These are phyloP conservation scores for Cyclostephanos tholiformis DNA, from an alignment of 108 stramenopile species.

Conservation along the genomic window DNA sequence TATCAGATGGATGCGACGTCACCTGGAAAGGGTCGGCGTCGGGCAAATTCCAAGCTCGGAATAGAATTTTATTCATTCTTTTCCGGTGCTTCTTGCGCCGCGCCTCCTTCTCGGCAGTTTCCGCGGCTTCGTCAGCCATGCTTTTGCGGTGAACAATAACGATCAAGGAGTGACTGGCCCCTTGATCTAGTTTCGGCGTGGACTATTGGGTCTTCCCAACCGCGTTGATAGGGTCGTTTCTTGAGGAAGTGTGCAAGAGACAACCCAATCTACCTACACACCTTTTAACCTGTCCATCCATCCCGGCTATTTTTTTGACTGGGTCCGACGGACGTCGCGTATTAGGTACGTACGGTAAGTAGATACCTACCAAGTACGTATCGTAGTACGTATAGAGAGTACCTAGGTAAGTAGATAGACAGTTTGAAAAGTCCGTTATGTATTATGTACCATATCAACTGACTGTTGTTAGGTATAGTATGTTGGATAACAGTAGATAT, in stretches of 20 bases:
- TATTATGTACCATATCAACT: no score
- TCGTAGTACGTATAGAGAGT: no score
- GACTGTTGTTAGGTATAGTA: no score
- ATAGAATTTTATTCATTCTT: constrained; percentile 77
- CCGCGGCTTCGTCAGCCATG: constrained; percentile 20
- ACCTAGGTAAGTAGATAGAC: no score
- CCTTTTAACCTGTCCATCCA: no score
- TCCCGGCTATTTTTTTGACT: no score
- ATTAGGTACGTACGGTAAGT: no score
- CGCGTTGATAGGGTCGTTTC: not conserved
- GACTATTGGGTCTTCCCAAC: not conserved
- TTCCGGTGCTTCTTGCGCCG: constrained; percentile 68
- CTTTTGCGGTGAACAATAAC: not conserved
- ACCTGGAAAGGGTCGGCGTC: constrained; percentile 71
- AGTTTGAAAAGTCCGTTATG: no score
- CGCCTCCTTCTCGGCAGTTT: constrained; percentile 60
- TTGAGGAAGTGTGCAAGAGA: not conserved
- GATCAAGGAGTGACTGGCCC: not conserved
- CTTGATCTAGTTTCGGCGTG: not conserved
- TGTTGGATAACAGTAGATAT: no score
- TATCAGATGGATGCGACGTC: constrained; percentile 21
- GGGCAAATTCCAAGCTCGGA: constrained; percentile 71
- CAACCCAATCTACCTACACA: no score
- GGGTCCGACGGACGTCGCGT: no score
- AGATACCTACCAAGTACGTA: no score